A percentile compares a stretch with the other conserved stretches of the same genome.
These are phyloP conservation scores for Pyropia haitanensis DNA, from an alignment of 23 red algal genomes.

Conservation along the genomic window DNA sequence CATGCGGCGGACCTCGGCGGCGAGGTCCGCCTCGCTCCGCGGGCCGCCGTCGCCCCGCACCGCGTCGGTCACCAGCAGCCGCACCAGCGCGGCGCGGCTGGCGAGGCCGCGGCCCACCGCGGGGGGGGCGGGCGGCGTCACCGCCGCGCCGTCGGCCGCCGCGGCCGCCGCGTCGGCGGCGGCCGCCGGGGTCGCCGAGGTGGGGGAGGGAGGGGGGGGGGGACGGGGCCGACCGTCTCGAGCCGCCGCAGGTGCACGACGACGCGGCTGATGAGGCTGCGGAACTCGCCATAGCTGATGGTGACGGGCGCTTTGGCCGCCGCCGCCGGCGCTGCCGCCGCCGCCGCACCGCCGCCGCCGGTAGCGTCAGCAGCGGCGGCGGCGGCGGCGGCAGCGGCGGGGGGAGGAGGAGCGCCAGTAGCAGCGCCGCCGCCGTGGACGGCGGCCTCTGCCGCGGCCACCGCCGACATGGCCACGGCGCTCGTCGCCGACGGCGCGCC, in stretches of 20 bases:
- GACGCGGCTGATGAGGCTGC: constrained; percentile 68
- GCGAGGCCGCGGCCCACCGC: background rate
- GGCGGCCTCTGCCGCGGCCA: too few relatives aligned
- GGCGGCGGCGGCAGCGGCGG: background rate
- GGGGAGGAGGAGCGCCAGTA: background rate
- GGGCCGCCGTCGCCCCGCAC: constrained; percentile 41
- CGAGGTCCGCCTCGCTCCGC: constrained; percentile 66
- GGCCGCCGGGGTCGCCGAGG: too few relatives aligned
- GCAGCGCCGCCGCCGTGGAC: background rate
- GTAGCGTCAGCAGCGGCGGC: background rate
- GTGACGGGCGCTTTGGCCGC: constrained; percentile 9
- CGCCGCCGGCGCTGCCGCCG: background rate
- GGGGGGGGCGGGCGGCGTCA: too few relatives aligned
- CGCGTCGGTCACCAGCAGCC: constrained; percentile 57
- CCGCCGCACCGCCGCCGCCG: background rate
- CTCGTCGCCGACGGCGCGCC: too few relatives aligned
- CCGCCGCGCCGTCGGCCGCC: too few relatives aligned
- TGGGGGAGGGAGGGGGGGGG: too few relatives aligned
- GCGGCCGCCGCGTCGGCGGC: too few relatives aligned
- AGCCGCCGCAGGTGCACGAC: constrained; percentile 42
- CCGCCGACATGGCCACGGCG: too few relatives aligned
- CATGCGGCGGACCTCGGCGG: constrained; percentile 49
- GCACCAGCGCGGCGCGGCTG: constrained; percentile 47
- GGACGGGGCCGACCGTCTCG: background rate
- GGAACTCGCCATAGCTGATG: constrained; percentile 81